Base-by-base conservation (phyloP, 2,329 filamentous ascomycete genomes). In the Zarea fungicola region DNA sequence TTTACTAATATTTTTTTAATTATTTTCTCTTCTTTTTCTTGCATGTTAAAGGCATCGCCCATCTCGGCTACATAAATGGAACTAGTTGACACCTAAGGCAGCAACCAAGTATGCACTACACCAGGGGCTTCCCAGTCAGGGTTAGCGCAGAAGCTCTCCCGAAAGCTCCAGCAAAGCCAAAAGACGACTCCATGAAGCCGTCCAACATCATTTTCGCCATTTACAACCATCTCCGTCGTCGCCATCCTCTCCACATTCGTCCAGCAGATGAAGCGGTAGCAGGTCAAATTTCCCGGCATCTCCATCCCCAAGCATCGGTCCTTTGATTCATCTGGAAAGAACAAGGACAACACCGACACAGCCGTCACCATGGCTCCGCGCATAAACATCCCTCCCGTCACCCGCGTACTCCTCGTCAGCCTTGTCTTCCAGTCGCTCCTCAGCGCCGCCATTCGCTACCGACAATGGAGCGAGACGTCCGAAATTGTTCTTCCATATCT, bases 361-460 rank as follows among this genome's bases (percentile, higher is more conserved):
- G n/a, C 47, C 52, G 52, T 59, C 67, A 68, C 61, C 64, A 86
- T 95, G 89, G 79, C 87, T 60, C 78, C 84, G 47, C 85, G 92
- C 74, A 78, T 96, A 71, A 96, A 95, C 63, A 85, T 97, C 55
- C 93, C 93, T 52, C 92, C 93, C 25, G 81, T 96, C 58, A 97
- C 93, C 41, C 85, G 93, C 55, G 82, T 81, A 59, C 77, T 92
- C 49, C 84, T 99, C 59, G 80, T 87, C 62, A 77, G 78, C 52
- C 78, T 96, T 51, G 67, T 90, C 55, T 71, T 83, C 55, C 84
- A 96, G 68, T 95, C 90, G 45, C 71, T 93, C 58, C 76, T 96
- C 62, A 93, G 91, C 71, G 84, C 87, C 56, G 77, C 84, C 57
- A 82, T 95, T 67, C 81, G 88, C 49, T 87, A 87, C 62, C 77